Evolutionary conservation across 805 yeast species (phyloP).

Genomic region (Schwanniomyces occidentalis): DNA sequence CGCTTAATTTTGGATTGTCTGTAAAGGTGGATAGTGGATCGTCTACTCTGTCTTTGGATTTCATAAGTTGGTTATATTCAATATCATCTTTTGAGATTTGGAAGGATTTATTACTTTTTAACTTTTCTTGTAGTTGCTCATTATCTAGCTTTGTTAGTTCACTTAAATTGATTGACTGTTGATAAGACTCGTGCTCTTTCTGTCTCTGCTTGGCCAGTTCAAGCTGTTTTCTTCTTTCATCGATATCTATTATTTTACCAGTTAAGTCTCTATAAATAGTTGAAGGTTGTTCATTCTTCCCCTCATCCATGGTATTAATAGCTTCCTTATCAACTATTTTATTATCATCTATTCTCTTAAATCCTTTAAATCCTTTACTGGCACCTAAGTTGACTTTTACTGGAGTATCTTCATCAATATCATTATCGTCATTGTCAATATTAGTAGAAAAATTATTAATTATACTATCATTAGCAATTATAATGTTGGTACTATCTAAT

Average conservation of each 20-base stretch:
- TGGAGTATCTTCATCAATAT: conserved; percentile 22
- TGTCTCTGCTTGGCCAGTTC: conserved; percentile 19
- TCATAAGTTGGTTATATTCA: conserved; percentile 35
- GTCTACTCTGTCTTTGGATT: conserved; percentile 42
- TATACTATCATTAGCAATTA: conserved; percentile 4
- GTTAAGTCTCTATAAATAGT: conserved; percentile 62
- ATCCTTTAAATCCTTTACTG: conserved; percentile 26
- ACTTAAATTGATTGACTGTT: conserved; percentile 34
- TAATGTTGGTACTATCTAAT: conserved; percentile 1
- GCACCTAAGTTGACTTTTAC: conserved; percentile 18
- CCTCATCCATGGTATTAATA: too few relatives aligned
- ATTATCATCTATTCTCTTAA: conserved; percentile 37
- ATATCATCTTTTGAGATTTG: conserved; percentile 34
- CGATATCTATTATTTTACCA: conserved; percentile 54
- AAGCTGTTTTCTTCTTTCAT: conserved; percentile 20
- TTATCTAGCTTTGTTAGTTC: conserved; percentile 38
- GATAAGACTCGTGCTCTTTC: conserved; percentile 19
- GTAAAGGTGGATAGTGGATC: conserved; percentile 64
- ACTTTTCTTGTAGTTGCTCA: conserved; percentile 31
- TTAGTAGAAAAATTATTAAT: conserved; percentile 4
- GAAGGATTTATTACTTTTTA: conserved; percentile 22
- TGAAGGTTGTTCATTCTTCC: conserved; percentile 1
- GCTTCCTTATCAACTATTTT: conserved; percentile 1
- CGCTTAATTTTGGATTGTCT: conserved; percentile 9
- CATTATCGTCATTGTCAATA: conserved; percentile 7